A percentile compares a stretch with the other conserved stretches of the same genome.
These are phyloP conservation scores for Achaetomium macrosporum DNA, from an alignment of 2,329 filamentous ascomycete genomes.

Conservation along the genomic window DNA sequence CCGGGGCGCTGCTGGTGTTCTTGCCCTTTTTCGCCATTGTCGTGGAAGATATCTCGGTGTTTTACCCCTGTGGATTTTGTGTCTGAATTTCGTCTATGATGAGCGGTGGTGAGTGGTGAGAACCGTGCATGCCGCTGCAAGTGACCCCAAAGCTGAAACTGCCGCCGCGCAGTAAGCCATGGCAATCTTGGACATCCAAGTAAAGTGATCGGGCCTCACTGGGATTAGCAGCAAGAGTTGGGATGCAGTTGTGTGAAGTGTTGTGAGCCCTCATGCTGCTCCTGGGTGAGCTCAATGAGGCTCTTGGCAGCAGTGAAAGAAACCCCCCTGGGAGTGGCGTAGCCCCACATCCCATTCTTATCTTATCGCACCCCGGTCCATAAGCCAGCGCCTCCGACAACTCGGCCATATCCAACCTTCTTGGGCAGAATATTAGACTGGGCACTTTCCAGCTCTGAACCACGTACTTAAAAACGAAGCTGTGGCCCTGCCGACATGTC, in stretches of 20 bases:
- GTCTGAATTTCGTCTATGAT: background rate
- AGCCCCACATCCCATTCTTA: background rate
- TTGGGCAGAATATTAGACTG: too few relatives aligned
- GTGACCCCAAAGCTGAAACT: background rate
- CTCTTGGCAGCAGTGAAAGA: conserved; percentile 10
- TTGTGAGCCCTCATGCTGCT: background rate
- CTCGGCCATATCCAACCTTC: too few relatives aligned
- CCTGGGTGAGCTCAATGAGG: background rate
- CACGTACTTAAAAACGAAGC: too few relatives aligned
- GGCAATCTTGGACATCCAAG: background rate
- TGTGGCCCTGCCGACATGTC: too few relatives aligned
- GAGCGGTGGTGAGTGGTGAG: background rate
- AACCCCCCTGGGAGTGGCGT: background rate
- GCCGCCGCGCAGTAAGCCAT: conserved; percentile 6
- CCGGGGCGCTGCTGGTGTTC: conserved; percentile 40
- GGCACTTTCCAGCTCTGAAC: too few relatives aligned
- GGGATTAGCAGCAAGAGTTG: background rate
- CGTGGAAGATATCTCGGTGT: background rate
- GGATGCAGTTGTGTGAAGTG: background rate
- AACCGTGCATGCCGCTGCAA: conserved; percentile 2
- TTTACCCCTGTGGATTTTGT: background rate
- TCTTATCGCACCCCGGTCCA: too few relatives aligned
- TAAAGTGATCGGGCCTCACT: background rate
- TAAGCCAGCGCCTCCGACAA: too few relatives aligned
- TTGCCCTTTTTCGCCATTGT: conserved; percentile 51